Percentiles rank a stretch among this genome's conserved stretches.
Evolutionary conservation across 257 asterid species (phyloP).

Genomic region (Solanum peruvianum): DNA sequence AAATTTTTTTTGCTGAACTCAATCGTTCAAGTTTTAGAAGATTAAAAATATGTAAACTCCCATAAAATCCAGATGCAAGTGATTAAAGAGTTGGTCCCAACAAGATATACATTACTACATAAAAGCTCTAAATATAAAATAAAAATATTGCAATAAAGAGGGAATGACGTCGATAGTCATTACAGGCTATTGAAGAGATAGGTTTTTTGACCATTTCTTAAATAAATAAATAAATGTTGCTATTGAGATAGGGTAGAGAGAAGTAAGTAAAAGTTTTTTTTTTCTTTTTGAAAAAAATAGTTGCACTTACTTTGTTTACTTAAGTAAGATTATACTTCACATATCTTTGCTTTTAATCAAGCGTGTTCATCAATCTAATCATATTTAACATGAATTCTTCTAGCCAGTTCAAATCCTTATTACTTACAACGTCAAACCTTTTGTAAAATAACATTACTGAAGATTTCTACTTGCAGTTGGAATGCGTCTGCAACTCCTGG

Average conservation of each 20-base stretch:
- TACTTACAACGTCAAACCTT: background rate
- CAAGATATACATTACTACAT: background rate
- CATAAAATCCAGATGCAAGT: background rate
- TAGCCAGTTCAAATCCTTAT: background rate
- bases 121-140: background rate
- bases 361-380: background rate
- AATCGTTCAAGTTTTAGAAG: background rate
- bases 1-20: background rate
- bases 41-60: background rate
- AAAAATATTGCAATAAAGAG: background rate
- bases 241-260: background rate
- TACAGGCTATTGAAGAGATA: background rate
- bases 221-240: too few relatives aligned
- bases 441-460: background rate
- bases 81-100: background rate
- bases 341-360: background rate
- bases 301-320: background rate
- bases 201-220: background rate
- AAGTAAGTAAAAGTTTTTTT: background rate
- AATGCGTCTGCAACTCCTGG: background rate
- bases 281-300: too few relatives aligned
- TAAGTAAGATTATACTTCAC: background rate
- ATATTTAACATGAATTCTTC: background rate
- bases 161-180: background rate
- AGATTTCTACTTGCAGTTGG: background rate